Evolutionary conservation across 2,329 filamentous ascomycete species (phyloP).

Genomic region (Tolypocladium album): DNA sequence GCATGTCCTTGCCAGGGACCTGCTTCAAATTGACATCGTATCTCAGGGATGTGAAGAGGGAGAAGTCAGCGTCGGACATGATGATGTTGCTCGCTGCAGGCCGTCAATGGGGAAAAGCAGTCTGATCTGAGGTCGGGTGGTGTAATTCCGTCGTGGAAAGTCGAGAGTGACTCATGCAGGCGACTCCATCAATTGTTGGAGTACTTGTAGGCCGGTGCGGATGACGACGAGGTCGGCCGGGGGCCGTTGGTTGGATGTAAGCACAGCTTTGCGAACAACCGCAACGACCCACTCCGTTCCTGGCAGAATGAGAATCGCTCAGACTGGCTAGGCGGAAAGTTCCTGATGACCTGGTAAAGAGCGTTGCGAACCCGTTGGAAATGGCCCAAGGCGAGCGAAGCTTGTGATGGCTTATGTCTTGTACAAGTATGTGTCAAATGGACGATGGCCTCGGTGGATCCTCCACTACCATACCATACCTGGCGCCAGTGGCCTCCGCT

Average conservation of each 20-base stretch:
- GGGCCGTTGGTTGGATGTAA: too few species aligned
- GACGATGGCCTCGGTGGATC: background rate
- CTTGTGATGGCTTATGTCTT: background rate
- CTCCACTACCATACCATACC: too few species aligned
- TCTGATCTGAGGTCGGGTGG: background rate
- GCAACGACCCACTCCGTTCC: background rate
- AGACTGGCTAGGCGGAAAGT: background rate
- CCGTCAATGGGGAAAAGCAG: background rate
- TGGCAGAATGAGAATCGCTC: background rate
- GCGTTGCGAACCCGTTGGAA: background rate
- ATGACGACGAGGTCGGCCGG: background rate
- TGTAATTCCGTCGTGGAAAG: background rate
- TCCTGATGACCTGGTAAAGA: background rate
- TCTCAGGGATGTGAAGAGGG: conserved; percentile 60
- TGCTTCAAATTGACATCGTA: conserved; percentile 51
- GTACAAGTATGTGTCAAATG: background rate
- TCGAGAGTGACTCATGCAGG: background rate
- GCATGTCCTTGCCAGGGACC: conserved; percentile 25
- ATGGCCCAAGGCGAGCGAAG: background rate
- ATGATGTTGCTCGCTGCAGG: background rate
- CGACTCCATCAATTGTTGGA: background rate
- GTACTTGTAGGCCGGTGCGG: too few species aligned
- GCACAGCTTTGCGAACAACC: background rate
- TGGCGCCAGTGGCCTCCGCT: background rate
- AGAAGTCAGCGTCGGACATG: conserved; percentile 35